Percentiles rank a stretch among this genome's conserved stretches.
Evolutionary conservation across 345 rosid genomes (phyloP).

Genomic region (Heritiera fomes): DNA sequence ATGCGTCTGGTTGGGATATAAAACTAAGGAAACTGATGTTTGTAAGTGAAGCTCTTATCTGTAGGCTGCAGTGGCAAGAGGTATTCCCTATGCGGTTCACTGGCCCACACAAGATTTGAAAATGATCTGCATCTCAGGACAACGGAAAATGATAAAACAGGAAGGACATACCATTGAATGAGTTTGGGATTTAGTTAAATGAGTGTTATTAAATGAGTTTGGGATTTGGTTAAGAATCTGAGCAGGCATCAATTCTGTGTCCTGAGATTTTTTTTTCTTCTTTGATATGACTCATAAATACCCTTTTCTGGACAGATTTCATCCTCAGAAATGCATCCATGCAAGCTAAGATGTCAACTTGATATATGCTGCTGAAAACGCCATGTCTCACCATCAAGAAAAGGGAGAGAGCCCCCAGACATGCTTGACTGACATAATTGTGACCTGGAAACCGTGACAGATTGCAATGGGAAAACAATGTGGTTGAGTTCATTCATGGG

Average conservation of each 20-base stretch:
- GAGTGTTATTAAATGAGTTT: neutral
- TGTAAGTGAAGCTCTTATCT: slow-evolving; percentile 2
- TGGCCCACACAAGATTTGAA: slow-evolving; percentile 27
- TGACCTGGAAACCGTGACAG: slow-evolving; percentile 18
- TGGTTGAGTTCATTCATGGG: neutral
- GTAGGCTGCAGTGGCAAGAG: neutral
- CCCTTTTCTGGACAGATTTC: neutral
- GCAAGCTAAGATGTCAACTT: neutral
- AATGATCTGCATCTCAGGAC: slow-evolving; percentile 27
- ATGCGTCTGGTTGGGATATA: neutral
- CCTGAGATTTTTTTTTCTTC: neutral
- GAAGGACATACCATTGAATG: slow-evolving; percentile 23
- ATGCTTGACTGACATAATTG: slow-evolving; percentile 11
- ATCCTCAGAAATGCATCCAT: slow-evolving; percentile 6
- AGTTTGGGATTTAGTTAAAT: neutral
- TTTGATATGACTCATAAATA: neutral
- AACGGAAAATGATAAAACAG: slow-evolving; percentile 24
- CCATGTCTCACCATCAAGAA: slow-evolving; percentile 12
- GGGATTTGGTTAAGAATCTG: slow-evolving; percentile 26
- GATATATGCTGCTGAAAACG: neutral
- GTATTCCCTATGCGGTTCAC: slow-evolving; percentile 21
- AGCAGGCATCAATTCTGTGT: slow-evolving; percentile 3
- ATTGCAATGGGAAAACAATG: neutral
- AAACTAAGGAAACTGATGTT: neutral
- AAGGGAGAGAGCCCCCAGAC: slow-evolving; percentile 10